Percentiles rank a stretch among this genome's conserved stretches.
Evolutionary conservation across 2,329 filamentous ascomycete species (phyloP).

Genomic region (Trichoderma afroharzianum): DNA sequence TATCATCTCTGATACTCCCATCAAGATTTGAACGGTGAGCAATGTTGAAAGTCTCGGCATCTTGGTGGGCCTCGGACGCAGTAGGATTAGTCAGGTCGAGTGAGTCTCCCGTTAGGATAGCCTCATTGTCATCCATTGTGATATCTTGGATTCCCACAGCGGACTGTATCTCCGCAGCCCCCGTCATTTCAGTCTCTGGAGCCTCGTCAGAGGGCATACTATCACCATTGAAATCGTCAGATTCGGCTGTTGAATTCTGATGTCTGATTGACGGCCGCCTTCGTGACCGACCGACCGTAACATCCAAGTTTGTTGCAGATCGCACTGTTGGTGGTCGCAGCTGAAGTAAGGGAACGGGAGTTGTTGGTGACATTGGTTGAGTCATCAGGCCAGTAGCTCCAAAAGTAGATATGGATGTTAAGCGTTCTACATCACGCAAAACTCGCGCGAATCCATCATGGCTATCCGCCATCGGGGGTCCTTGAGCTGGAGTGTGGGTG

Average conservation of each 20-base stretch:
- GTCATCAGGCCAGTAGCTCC: conserved; percentile 68
- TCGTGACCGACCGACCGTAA: conserved; percentile 53
- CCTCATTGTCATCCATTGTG: conserved; percentile 72
- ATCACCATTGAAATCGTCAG: conserved; percentile 81
- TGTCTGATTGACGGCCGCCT: conserved; percentile 84
- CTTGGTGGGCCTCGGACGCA: conserved; percentile 73
- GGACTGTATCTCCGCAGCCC: conserved; percentile 74
- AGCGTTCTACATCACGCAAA: conserved; percentile 75
- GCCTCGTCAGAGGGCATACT: conserved; percentile 77
- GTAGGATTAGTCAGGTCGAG: conserved; percentile 74
- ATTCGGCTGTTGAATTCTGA: conserved; percentile 84
- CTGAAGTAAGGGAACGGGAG: conserved; percentile 69
- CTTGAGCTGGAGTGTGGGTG: conserved; percentile 62
- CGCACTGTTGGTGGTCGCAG: conserved; percentile 51
- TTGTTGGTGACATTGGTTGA: conserved; percentile 90
- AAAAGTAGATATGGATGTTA: conserved; percentile 75
- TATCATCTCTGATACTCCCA: conserved; percentile 75
- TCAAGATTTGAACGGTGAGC: conserved; percentile 81
- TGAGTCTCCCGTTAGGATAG: conserved; percentile 70
- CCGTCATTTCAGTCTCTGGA: conserved; percentile 72
- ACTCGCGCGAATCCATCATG: conserved; percentile 74
- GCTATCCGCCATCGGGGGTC: conserved; percentile 64
- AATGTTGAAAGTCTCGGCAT: conserved; percentile 90
- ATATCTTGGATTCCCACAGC: conserved; percentile 83
- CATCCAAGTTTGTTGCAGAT: conserved; percentile 47